Percentiles rank a stretch among this genome's conserved stretches.
These are phyloP conservation scores for Dioscorea cayenensis DNA, from an alignment of 116 monocot species.

Conservation along the genomic window DNA sequence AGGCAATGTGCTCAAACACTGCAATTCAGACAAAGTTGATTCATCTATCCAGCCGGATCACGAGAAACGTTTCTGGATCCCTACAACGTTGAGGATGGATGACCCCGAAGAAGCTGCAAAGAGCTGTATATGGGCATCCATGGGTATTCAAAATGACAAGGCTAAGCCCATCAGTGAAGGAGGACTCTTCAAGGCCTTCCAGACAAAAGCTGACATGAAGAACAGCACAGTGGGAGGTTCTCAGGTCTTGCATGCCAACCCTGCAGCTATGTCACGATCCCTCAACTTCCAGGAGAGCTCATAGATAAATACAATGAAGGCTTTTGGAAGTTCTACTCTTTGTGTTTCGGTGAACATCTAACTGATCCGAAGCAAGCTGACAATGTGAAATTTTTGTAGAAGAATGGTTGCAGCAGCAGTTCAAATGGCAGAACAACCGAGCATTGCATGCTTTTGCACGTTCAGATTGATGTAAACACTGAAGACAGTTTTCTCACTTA, in stretches of 20 bases:
- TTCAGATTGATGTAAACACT: background rate
- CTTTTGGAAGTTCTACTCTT: background rate
- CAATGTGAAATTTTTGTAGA: too few relatives aligned
- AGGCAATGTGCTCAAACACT: background rate
- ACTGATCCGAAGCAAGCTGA: too few relatives aligned
- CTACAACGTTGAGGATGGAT: conserved; percentile 30
- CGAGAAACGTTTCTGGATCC: conserved; percentile 22
- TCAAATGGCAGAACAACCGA: too few relatives aligned
- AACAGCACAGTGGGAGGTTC: background rate
- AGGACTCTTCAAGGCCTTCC: conserved; percentile 34
- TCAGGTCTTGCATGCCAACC: conserved; percentile 41
- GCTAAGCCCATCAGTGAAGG: background rate
- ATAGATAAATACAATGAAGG: conserved; percentile 3
- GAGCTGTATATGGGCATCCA: conserved; percentile 31
- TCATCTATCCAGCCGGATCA: background rate
- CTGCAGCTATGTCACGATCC: conserved; percentile 56
- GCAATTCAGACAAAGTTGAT: conserved; percentile 3
- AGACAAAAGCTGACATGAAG: conserved; percentile 2
- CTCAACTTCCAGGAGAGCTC: conserved; percentile 52
- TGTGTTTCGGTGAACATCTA: background rate
- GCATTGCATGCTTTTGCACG: too few relatives aligned
- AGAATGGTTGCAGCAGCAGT: too few relatives aligned
- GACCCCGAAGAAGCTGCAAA: conserved; percentile 34
- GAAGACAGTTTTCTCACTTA: background rate
- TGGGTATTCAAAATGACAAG: conserved; percentile 20